Evolutionary conservation across 2,329 filamentous ascomycete species (phyloP), one percentile per base, ranked within the genome.

Genomic region (Sporothrix phasma): DNA sequence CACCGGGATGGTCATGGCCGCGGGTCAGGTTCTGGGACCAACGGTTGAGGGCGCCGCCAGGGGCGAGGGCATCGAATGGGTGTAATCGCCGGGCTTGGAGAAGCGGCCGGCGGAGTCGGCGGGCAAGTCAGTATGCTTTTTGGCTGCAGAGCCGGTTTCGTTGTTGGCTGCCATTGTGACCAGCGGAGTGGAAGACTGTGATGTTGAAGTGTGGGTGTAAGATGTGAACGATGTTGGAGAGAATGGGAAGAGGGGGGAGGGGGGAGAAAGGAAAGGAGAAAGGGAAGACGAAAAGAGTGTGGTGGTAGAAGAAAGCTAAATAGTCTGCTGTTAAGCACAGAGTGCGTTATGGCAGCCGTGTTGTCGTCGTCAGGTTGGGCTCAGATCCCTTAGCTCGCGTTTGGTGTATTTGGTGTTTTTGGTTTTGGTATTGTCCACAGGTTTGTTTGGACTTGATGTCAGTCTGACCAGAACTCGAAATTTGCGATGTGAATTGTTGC

Each of bases 1-100:
- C 92, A 31, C 90, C 93, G 0, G 93, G 92, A 71, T 90, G 96
- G 75, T 96, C 91, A 86, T 96, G 90, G 64, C 83, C 89, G 64
- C 84, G 85, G 11, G 93, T 97, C 66, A 97, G 77, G 51, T 84
- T 87, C 19, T 90, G 85, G 4, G 92, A 96, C 83, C 90, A 96
- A 66, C 89, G 86, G 77, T 97, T 97, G 68, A 97, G 78, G 22
- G 78, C 71, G 2, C 79, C 81, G 15, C 81, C 81, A 0, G 81
- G 74, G 2, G 82, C 80, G 6, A 84, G 75, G 62, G 73, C 75
- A 49, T 77, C 74, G 72, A 83, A 84, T 80, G 78, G 69, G 83
- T 76, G 70, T 83, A 85, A 67, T 83, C 81, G 59, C 79, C 80
- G 15, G 77, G 75, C 70, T 80, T 81, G 68, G 80, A 22, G 43